Conservation (phyloP, 441 rosid species). For the Erodium trifolium region DNA sequence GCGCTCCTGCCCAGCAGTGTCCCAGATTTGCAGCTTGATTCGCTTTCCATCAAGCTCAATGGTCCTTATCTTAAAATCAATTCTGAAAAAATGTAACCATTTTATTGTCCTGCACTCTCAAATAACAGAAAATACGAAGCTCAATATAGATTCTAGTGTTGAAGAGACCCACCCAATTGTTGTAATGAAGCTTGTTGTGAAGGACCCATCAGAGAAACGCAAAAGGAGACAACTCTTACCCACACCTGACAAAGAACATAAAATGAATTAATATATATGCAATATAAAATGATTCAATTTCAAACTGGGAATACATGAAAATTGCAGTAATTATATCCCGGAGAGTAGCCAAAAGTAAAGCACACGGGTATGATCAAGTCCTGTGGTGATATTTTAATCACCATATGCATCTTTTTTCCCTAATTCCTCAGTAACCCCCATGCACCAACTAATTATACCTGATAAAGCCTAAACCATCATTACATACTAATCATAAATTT, state of each 20-base stretch:
- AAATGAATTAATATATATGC: slow-evolving; percentile 4
- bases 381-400: neutral
- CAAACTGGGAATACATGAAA: neutral
- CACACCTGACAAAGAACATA: slow-evolving; percentile 46
- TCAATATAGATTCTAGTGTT: neutral
- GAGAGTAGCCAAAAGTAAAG: neutral
- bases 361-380: neutral
- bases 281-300: neutral
- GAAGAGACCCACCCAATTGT: slow-evolving; percentile 66
- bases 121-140: neutral
- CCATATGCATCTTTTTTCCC: neutral
- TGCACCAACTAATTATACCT: too few species aligned
- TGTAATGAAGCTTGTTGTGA: slow-evolving; percentile 92
- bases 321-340: neutral
- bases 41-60: slow-evolving; percentile 94
- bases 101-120: neutral
- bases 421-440: too few species aligned
- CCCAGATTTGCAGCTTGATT: slow-evolving; percentile 97
- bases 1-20: slow-evolving; percentile 97
- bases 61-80: slow-evolving; percentile 96
- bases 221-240: slow-evolving; percentile 99
- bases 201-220: slow-evolving; percentile 98
- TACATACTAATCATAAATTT: neutral
- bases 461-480: neutral
- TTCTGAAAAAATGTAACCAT: slow-evolving; percentile 26